phyloP scores from a whole-genome alignment of 495 filamentous ascomycete genomes.

The Venustampulla echinocandica region DNA sequence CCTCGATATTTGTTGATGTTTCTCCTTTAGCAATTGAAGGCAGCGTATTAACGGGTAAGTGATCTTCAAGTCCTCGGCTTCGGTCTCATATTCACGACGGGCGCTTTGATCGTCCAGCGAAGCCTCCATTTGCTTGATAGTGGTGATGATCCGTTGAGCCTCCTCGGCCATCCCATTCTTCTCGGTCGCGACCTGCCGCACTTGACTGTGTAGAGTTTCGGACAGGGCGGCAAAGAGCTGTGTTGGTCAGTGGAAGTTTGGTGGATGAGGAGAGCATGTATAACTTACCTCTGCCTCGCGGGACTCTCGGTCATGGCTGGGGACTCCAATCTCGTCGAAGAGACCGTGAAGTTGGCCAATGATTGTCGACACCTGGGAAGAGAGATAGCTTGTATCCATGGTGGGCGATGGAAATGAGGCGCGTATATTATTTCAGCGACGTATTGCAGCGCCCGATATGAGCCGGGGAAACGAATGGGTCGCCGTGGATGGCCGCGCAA shows the following conservation, averaged over 20 bases:
- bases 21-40: constrained; percentile 71
- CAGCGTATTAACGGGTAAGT: constrained; percentile 75
- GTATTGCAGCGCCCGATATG: not conserved
- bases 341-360: constrained; percentile 83
- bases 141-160: constrained; percentile 73
- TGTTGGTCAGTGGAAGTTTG: constrained; percentile 23
- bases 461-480: not conserved
- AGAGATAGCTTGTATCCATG: constrained; percentile 89
- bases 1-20: constrained; percentile 67
- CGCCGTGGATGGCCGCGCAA: not conserved
- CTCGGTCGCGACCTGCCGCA: constrained; percentile 70
- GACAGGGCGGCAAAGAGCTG: constrained; percentile 84
- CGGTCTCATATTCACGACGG: constrained; percentile 49
- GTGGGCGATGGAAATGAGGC: constrained; percentile 8
- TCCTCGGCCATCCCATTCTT: constrained; percentile 82
- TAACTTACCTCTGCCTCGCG: constrained; percentile 72
- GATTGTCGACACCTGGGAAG: constrained; percentile 88
- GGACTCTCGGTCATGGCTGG: constrained; percentile 78
- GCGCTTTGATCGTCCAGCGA: constrained; percentile 71
- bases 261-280: not conserved
- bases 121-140: constrained; percentile 85
- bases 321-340: constrained; percentile 93
- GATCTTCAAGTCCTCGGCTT: constrained; percentile 59
- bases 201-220: constrained; percentile 76
- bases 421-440: constrained; percentile 2